A percentile compares a stretch with the other conserved stretches of the same genome.
These are phyloP conservation scores for Clitopilus hobsonii DNA, from an alignment of 768 basidiomycete species.

Conservation along the genomic window DNA sequence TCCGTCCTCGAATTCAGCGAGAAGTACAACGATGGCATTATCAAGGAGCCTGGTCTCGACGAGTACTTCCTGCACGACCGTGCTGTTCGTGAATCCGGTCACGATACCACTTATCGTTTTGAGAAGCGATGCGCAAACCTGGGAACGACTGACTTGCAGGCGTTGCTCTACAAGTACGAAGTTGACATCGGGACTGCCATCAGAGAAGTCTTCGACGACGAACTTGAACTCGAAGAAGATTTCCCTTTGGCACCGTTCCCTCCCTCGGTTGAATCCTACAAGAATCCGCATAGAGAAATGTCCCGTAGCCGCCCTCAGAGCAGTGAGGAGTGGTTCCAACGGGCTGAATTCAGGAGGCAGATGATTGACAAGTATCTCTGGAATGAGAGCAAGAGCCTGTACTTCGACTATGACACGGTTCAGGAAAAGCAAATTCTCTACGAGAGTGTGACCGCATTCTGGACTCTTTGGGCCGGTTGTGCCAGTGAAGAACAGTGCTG, in stretches of 20 bases:
- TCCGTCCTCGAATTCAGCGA: conserved; percentile 96
- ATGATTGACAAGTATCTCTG: conserved; percentile 94
- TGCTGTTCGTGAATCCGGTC: conserved; percentile 92
- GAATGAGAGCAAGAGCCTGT: conserved; percentile 93
- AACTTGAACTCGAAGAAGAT: conserved; percentile 88
- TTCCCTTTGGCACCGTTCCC: conserved; percentile 92
- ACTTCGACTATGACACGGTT: conserved; percentile 95
- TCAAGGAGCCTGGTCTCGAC: conserved; percentile 86
- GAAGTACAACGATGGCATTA: conserved; percentile 81
- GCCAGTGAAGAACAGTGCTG: conserved; percentile 94
- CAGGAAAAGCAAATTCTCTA: conserved; percentile 90
- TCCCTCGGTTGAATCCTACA: conserved; percentile 66
- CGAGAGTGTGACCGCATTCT: conserved; percentile 95
- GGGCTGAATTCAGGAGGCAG: conserved; percentile 78
- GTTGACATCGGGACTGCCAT: conserved; percentile 98
- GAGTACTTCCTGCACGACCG: conserved; percentile 98
- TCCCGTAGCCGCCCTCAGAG: conserved; percentile 59
- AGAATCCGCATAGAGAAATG: conserved; percentile 53
- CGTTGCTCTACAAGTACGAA: conserved; percentile 97
- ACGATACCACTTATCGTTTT: conserved; percentile 95
- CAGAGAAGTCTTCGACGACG: conserved; percentile 89
- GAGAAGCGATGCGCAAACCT: conserved; percentile 98
- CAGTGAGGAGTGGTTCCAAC: conserved; percentile 89
- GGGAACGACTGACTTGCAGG: conserved; percentile 93
- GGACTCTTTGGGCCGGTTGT: conserved; percentile 97